Base-by-base conservation (phyloP, 108 stramenopile genomes). In the Fragilaria crotonensis region DNA sequence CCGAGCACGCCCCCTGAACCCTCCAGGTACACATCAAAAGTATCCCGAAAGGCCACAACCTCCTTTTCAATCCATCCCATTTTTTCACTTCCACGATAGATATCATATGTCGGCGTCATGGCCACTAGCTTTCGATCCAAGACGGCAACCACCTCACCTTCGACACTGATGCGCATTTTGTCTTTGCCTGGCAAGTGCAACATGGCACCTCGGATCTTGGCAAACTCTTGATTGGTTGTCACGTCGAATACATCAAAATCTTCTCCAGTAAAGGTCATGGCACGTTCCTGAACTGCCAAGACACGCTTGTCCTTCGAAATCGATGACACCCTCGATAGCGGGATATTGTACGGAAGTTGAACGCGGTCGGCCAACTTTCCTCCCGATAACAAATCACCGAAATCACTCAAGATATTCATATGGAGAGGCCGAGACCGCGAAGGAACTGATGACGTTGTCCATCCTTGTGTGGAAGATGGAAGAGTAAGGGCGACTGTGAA, bases 31-130 rank as follows among this genome's bases (percentile, higher is more conserved):
- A 88, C 71, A 58, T 88, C 83, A 62, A 88, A 88, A 7, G 83
- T 80, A 63, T 88, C 87, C 33, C 66, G 78, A 17, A 88, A 57
- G 7, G 78, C 67, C 45, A 88, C 63, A 0, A 72, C 23, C 27
- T 77, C 67, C 65, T 84, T 84, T 54, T 88, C 87, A 18, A 88
- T 75, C 83, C 87, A 88, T 21, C 83, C 87, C 52, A 88, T 76
- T 57, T 88, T 88, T 69, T 76, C 75, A 30, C 52, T 46, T 20
- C 62, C 75, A 53, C 81, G 57, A 48, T 66, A 75, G 18, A 88
- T 58, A 70, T 88, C 81, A 57, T 88, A 88, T 20, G 82, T 82
- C 14, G 83, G 83, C 21, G 75, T 81, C 25, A 74, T 59, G 28
- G 80, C 73, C 14, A 84, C 49, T 19, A 82, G 52, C 25, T 82